Base-by-base conservation (phyloP, 345 rosid genomes). In the Populus deltoides region DNA sequence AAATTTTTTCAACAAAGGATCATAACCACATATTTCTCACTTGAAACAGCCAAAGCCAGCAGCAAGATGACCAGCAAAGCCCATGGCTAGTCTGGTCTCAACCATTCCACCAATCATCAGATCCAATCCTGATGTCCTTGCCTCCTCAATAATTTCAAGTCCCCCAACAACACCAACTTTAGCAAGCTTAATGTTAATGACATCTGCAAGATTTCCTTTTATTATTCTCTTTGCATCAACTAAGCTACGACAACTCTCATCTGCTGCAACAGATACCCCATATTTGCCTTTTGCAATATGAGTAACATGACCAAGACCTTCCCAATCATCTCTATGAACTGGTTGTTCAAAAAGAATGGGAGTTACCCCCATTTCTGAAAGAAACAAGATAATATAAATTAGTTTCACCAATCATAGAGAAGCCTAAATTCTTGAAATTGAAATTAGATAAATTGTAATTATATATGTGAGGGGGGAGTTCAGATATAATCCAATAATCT, bases 61-160 rank as follows among this genome's bases (percentile, higher is more conserved):
- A 75, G 99, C 92, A 77, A 95, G 93, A 83, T 93, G 97, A 59
- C 97, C 94, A 3, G 97, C 93, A 83, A 95, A 93, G 55, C 97
- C 99, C 97, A 95, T 95, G 43, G 94, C 97, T 66, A 96, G 77
- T 81, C 96, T 88, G 35, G 98, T 96, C 86, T 96, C 99, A 72
- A 93, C 98, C 99, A 96, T 91, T 74, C 98, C 99, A 73, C 94
- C 98, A 36, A 93, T 90, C 97, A 93, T 93, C 39, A 92, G 88
- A 78, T 86, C 86, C 86, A 96, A 77, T 20, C 93, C 93, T 3
- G 92, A 83, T 31, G 82, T 84, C 82, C 88, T 88, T 74, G 92
- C 98, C 74, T 85, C 81, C 74, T 90, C 93, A 24, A 93, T 90
- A 62, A 93, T 86, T 74, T 92, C 92, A 74, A 92, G 92, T 71